phyloP scores from a whole-genome alignment of 257 asterid genomes.

The Ajuga chamaepitys region DNA sequence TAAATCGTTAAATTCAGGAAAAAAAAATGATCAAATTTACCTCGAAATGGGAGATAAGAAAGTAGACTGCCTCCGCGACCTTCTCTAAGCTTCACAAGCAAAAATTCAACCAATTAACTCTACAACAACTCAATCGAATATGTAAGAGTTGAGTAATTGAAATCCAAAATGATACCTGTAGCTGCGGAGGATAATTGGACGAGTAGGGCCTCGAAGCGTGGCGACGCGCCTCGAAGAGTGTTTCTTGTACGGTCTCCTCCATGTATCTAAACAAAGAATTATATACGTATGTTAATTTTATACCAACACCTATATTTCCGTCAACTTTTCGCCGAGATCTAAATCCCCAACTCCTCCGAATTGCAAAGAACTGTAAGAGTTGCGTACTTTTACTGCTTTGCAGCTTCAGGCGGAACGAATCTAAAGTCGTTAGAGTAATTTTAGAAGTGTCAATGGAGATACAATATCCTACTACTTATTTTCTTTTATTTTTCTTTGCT shows the following conservation, averaged over 20 bases:
- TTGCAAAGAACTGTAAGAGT: conserved; percentile 14
- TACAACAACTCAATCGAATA: conserved; percentile 4
- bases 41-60: conserved; percentile 63
- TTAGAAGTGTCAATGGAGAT: neutral
- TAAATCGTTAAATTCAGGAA: neutral
- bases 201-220: conserved; percentile 72
- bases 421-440: neutral
- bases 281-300: neutral
- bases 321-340: conserved; percentile 26
- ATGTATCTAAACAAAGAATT: conserved; percentile 15
- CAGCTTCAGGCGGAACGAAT: conserved; percentile 2
- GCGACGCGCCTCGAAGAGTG: conserved; percentile 60
- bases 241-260: conserved; percentile 41
- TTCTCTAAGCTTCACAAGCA: conserved; percentile 44
- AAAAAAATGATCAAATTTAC: conserved; percentile 33
- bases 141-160: neutral
- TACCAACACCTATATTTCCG: conserved; percentile 14
- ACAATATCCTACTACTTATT: no score
- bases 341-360: conserved; percentile 18
- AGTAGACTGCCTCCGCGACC: conserved; percentile 48
- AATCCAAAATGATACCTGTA: conserved; percentile 30
- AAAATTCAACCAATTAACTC: conserved; percentile 10
- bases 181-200: conserved; percentile 76
- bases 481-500: no score
- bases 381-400: neutral